A percentile compares a stretch with the other conserved stretches of the same genome.
Evolutionary conservation across 1,284 basidiomycete species (phyloP).

Genomic region (Apiotrichum mycotoxinovorans): DNA sequence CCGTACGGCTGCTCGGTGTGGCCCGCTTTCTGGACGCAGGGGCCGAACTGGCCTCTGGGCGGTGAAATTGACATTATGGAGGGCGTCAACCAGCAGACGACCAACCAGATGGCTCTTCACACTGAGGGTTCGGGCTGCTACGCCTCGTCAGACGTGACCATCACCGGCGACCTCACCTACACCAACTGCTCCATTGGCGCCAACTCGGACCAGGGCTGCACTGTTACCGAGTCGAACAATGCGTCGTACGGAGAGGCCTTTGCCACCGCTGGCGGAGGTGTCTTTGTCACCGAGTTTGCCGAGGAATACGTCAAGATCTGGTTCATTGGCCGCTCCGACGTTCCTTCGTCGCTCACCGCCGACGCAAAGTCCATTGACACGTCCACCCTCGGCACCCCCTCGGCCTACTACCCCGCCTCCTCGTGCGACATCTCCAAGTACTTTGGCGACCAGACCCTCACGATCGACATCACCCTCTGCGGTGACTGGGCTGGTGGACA

Average conservation of each 20-base stretch:
- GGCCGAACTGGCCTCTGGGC: slow-evolving; percentile 37
- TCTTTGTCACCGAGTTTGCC: slow-evolving; percentile 68
- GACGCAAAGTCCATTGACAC: slow-evolving; percentile 61
- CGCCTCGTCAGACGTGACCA: slow-evolving; percentile 2
- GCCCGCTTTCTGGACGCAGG: slow-evolving; percentile 39
- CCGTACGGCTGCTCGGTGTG: slow-evolving; percentile 52
- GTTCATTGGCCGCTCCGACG: slow-evolving; percentile 64
- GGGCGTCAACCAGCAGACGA: slow-evolving; percentile 38
- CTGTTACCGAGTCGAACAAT: slow-evolving; percentile 56
- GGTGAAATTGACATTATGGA: slow-evolving; percentile 46
- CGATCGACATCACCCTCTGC: slow-evolving; percentile 73
- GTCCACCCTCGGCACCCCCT: slow-evolving; percentile 61
- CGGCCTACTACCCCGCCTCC: slow-evolving; percentile 62
- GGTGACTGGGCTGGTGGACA: slow-evolving; percentile 58
- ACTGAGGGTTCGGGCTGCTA: slow-evolving; percentile 19
- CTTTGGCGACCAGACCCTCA: slow-evolving; percentile 65
- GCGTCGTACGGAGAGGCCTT: slow-evolving; percentile 65
- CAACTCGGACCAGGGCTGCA: slow-evolving; percentile 60
- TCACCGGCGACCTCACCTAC: slow-evolving; percentile 9
- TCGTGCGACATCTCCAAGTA: slow-evolving; percentile 60
- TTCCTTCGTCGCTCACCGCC: slow-evolving; percentile 59
- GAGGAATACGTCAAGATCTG: slow-evolving; percentile 59
- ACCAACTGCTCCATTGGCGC: slow-evolving; percentile 39
- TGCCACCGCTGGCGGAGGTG: slow-evolving; percentile 62
- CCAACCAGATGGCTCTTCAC: slow-evolving; percentile 46